Conservation (phyloP, 352 stramenopile species). For the Pythium myriotylum region DNA sequence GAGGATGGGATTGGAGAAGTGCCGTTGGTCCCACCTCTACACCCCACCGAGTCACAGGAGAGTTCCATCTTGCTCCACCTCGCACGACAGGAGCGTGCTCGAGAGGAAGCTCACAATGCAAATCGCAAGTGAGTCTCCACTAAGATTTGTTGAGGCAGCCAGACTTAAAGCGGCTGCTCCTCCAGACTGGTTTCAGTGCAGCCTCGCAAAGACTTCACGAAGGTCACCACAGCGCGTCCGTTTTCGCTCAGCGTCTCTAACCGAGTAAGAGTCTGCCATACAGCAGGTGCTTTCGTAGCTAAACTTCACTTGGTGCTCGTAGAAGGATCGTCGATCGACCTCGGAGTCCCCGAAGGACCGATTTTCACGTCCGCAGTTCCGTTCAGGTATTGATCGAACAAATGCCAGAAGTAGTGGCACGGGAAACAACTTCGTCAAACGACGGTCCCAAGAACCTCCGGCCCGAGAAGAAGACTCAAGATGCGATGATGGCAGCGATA, state of each 20-base stretch:
- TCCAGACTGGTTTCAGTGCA: conserved; percentile 23
- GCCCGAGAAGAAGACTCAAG: not conserved
- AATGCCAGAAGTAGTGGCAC: not conserved
- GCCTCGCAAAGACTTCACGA: conserved; percentile 57
- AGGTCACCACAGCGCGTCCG: conserved; percentile 47
- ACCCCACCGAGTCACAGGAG: conserved; percentile 62
- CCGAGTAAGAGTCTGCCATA: conserved; percentile 29
- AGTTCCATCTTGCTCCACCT: conserved; percentile 62
- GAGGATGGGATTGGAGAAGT: conserved; percentile 18
- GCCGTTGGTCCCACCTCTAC: conserved; percentile 28
- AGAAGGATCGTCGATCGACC: conserved; percentile 24
- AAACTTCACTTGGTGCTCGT: too few species aligned
- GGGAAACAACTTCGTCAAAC: conserved; percentile 7
- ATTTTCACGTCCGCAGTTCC: conserved; percentile 1
- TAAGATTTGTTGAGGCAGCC: not conserved
- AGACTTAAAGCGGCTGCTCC: not conserved
- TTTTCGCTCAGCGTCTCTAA: conserved; percentile 74
- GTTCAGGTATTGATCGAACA: conserved; percentile 7
- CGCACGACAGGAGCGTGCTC: conserved; percentile 52
- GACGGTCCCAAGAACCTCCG: conserved; percentile 1
- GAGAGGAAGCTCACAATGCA: conserved; percentile 38
- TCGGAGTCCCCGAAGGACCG: conserved; percentile 23
- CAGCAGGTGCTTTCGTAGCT: too few species aligned
- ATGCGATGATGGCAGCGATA: not conserved
- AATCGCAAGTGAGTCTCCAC: conserved; percentile 42